These are phyloP conservation scores for Penicillium diatomitis DNA, from an alignment of 495 filamentous ascomycete genomes.

Conservation along the genomic window DNA sequence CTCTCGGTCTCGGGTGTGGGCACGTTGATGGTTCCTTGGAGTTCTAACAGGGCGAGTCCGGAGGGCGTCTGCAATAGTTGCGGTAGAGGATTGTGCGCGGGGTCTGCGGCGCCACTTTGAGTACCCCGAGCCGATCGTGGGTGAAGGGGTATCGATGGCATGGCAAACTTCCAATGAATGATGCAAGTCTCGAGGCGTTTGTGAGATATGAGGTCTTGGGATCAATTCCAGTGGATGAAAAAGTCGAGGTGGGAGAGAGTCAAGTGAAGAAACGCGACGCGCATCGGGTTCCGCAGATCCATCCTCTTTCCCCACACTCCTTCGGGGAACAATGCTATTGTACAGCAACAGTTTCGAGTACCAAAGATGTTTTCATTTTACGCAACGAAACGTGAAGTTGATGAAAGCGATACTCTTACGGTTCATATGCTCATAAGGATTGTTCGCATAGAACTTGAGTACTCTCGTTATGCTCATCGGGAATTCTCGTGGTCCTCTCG, in stretches of 20 bases:
- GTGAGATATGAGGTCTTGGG: not conserved
- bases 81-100: constrained; percentile 58
- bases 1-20: constrained; percentile 14
- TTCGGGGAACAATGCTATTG: not conserved
- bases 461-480: too few relatives aligned
- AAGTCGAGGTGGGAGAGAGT: not conserved
- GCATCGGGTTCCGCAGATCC: constrained; percentile 7
- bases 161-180: constrained; percentile 3
- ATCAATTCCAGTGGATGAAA: not conserved
- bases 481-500: too few relatives aligned
- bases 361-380: too few relatives aligned
- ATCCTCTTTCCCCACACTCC: constrained; percentile 3
- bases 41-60: constrained; percentile 69
- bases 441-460: too few relatives aligned
- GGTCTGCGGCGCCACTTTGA: constrained; percentile 5
- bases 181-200: too few relatives aligned
- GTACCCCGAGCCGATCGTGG: constrained; percentile 7
- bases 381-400: too few relatives aligned
- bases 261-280: constrained; percentile 7
- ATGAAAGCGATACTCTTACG: too few relatives aligned
- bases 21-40: constrained; percentile 80
- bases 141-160: constrained; percentile 38
- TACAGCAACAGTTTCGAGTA: not conserved
- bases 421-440: too few relatives aligned
- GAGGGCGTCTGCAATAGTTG: constrained; percentile 74